Base-by-base conservation (phyloP, 1,284 basidiomycete genomes). In the Irpex lacteus region DNA sequence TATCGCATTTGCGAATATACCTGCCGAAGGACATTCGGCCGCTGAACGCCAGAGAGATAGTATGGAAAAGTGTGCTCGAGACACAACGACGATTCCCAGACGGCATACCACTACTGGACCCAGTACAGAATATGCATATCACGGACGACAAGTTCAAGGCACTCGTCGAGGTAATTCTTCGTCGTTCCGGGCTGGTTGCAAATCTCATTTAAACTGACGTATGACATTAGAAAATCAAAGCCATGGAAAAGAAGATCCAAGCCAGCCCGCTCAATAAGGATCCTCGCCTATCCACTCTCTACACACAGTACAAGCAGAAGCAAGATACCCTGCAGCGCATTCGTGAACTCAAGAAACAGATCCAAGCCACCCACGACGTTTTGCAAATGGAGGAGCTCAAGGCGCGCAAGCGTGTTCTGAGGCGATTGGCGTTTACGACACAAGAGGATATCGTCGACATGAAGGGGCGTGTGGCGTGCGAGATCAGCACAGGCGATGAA, bases 381-480 rank as follows among this genome's bases (percentile, higher is more conserved):
- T 80, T 99, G 60, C 97, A 99, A 75, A 86, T 99, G 60, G 98
- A 99, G 76, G 98, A 99, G 76, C 89, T 99, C 72, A 98, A 98
- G 77, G 91, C 90, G 70, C 86, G 98, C 60, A 99, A 99, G 77
- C 92, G 97, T 21, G 96, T 98, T 0, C 83, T 99, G 13, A 86
- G 98, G 38, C 87, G 97, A 40, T 79, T 99, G 3, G 96, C 93
- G 0, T 99, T 99, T 79, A 96, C 95, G 0, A 91, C 86, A 3
- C 76, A 88, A 2, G 86, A 91, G 2, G 98, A 98, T 74, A 97
- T 99, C 61, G 95, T 98, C 11, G 96, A 98, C 74, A 91, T 97
- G 84, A 99, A 99, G 78, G 98, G 98, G 0, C 85, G 98, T 53
- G 98, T 99, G 0, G 98, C 98, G 15, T 99, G 98, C 76, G 98